Percentiles rank a stretch among this genome's conserved stretches.
These are phyloP conservation scores for Castanea sativa DNA, from an alignment of 306 rosid genomes.

Conservation along the genomic window DNA sequence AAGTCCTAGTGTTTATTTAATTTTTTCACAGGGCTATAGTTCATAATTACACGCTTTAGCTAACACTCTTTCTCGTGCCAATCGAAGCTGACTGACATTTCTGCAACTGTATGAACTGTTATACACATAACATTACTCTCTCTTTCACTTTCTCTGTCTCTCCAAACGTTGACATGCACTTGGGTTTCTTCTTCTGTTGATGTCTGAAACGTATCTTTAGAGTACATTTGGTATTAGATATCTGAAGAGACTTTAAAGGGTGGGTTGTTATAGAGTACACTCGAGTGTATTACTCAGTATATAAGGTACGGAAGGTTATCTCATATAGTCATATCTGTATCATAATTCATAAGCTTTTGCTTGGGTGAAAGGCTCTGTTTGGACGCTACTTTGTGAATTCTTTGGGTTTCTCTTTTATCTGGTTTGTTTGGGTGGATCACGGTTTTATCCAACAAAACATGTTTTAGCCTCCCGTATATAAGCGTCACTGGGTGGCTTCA, in stretches of 20 bases:
- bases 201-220: constrained; percentile 49
- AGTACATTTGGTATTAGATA: constrained; percentile 41
- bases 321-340: no score
- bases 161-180: constrained; percentile 69
- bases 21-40: constrained; percentile 15
- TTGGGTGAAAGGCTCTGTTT: not conserved
- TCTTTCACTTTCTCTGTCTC: constrained; percentile 7
- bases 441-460: constrained; percentile 37
- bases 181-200: constrained; percentile 32
- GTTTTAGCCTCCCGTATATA: constrained; percentile 36
- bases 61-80: constrained; percentile 11
- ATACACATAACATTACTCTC: not conserved
- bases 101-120: constrained; percentile 12
- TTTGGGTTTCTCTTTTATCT: not conserved
- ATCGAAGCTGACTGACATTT: constrained; percentile 36
- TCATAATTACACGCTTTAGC: constrained; percentile 30
- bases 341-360: no score
- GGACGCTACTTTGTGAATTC: not conserved
- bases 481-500: constrained; percentile 45
- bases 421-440: constrained; percentile 14
- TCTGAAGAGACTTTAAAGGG: constrained; percentile 14
- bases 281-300: not conserved
- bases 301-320: not conserved
- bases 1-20: constrained; percentile 22
- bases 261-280: constrained; percentile 1